Conservation (phyloP, 1,284 basidiomycete genomes). For the Papiliotrema fonsecae region DNA sequence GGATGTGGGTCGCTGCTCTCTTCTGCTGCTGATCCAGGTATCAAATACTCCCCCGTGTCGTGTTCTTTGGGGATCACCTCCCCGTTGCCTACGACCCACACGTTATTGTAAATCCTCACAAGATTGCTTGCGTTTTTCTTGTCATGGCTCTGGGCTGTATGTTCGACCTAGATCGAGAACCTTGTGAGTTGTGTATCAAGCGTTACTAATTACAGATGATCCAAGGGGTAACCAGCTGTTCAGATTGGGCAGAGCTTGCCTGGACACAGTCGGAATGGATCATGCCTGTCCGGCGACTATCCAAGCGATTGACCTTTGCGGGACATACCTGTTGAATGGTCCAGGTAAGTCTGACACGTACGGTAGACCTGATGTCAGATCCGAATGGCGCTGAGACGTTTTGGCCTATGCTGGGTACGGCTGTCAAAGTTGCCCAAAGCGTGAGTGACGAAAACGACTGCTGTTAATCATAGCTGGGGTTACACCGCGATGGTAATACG, state of each 20-base stretch:
- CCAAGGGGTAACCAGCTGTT: constrained; percentile 37
- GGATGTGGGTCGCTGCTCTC: constrained; percentile 34
- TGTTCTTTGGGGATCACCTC: constrained; percentile 45
- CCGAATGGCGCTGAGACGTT: constrained; percentile 44
- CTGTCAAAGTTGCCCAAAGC: constrained; percentile 38
- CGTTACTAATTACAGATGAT: constrained; percentile 26
- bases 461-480: constrained; percentile 32
- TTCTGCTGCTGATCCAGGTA: constrained; percentile 17
- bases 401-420: constrained; percentile 46
- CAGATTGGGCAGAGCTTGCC: constrained; percentile 36
- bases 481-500: constrained; percentile 43
- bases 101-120: constrained; percentile 35
- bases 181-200: constrained; percentile 28
- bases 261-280: constrained; percentile 36
- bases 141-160: constrained; percentile 46
- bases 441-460: constrained; percentile 14
- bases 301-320: constrained; percentile 42
- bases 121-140: constrained; percentile 46
- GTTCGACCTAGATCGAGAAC: constrained; percentile 40
- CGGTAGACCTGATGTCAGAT: constrained; percentile 9
- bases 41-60: constrained; percentile 34
- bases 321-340: constrained; percentile 45
- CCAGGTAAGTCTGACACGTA: constrained; percentile 19
- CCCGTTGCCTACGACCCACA: constrained; percentile 35
- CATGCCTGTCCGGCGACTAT: constrained; percentile 43